Conservation (phyloP, 768 basidiomycete species). For the Coprinellus micaceus region DNA sequence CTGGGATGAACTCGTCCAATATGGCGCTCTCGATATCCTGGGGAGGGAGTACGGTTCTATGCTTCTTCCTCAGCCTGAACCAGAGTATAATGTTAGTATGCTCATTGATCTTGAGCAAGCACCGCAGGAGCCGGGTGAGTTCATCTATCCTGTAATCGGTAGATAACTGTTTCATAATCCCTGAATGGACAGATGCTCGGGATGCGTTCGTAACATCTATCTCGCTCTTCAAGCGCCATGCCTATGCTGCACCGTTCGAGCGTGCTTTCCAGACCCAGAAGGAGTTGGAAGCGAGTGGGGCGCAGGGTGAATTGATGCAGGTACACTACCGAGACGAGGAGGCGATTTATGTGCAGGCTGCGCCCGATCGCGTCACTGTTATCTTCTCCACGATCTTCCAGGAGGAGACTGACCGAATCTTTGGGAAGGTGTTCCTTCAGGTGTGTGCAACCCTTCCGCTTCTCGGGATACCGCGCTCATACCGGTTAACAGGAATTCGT, state of each 20-base stretch:
- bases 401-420: slow-evolving; percentile 96
- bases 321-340: slow-evolving; percentile 96
- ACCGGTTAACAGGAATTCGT: slow-evolving; percentile 80
- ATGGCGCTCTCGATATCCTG: slow-evolving; percentile 80
- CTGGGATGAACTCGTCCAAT: slow-evolving; percentile 89
- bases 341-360: slow-evolving; percentile 92
- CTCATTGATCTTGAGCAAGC: slow-evolving; percentile 83
- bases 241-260: slow-evolving; percentile 93
- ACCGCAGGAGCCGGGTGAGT: slow-evolving; percentile 75
- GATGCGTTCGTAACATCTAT: slow-evolving; percentile 77
- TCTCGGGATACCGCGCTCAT: background rate
- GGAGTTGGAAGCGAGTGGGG: slow-evolving; percentile 69
- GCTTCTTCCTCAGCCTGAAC: slow-evolving; percentile 65
- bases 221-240: slow-evolving; percentile 87
- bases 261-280: slow-evolving; percentile 81
- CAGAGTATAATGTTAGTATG: slow-evolving; percentile 86
- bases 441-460: slow-evolving; percentile 35
- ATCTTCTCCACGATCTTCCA: slow-evolving; percentile 96
- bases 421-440: slow-evolving; percentile 98
- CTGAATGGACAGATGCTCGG: slow-evolving; percentile 57
- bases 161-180: slow-evolving; percentile 10
- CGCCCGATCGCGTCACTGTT: slow-evolving; percentile 93
- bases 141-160: background rate
- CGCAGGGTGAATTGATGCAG: slow-evolving; percentile 82
- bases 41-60: slow-evolving; percentile 78